Evolutionary conservation across 495 filamentous ascomycete genomes (phyloP), one percentile per base, ranked within the genome.

Genomic region (Aspergillus kassunensis): DNA sequence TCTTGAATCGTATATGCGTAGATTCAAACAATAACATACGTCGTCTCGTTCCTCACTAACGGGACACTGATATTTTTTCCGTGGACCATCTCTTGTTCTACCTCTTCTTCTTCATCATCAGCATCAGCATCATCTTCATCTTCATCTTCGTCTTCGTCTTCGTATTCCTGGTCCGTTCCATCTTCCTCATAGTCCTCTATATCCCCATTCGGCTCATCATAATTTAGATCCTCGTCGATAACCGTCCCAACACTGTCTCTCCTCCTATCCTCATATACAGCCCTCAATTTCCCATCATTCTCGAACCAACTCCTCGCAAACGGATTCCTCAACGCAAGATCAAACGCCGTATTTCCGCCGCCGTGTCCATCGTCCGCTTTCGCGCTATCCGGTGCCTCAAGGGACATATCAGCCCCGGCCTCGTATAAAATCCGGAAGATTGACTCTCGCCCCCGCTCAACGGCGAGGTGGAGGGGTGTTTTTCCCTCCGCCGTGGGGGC

Each of bases 381-480:
- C n/a, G 55, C 49, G 7, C 20, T 44, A 6, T 59, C 54, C 7
- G 61, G 51, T 9, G 48, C 53, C 31, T 66, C 50, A 4, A 68
- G 48, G 9, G 53, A 51, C 0, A 52, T 5, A 49, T 72, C 66
- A 0, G 67, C 68, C 2, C 64, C 64, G 6, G 65, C 41, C 12
- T 66, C 61, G 0, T 70, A 33, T 0, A 74, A 25, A 6, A 61
- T 53, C 1, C 51, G 55, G 41, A 69, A 67, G 13, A 68, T 49
- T 1, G 55, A 11, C 4, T 69, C 54, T 20, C 61, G 57, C 2
- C 67, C 69, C 19, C 64, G 58, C 21, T 66, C 64, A 10, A 64
- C 68, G 6, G 72, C 69, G 0, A 73, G 43, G 40, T 77, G 74
- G 8, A 77, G 54, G 0, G 74, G 49, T 2, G 70, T 71, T 34